Percentiles rank a stretch among this genome's conserved stretches.
Evolutionary conservation across 2,329 filamentous ascomycete species (phyloP).

Genomic region (Geosmithia flava): DNA sequence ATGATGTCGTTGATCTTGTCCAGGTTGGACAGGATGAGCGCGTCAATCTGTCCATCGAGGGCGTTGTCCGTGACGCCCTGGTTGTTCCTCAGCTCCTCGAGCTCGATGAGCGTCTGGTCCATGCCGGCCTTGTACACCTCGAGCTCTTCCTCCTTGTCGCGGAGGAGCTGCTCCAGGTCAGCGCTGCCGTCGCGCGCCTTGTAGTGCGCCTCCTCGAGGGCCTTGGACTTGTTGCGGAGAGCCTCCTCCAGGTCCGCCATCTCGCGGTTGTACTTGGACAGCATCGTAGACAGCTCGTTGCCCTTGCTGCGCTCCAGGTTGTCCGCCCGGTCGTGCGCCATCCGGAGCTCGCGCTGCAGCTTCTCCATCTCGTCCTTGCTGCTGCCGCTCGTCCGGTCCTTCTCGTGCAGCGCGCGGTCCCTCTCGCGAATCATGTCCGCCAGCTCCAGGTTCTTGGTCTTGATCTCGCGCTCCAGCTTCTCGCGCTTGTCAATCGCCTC

Average conservation of each 20-base stretch:
- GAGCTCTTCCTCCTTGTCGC: conserved; percentile 93
- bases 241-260: conserved; percentile 95
- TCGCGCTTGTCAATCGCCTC: conserved; percentile 92
- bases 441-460: conserved; percentile 98
- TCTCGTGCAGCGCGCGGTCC: conserved; percentile 85
- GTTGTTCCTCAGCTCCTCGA: conserved; percentile 74
- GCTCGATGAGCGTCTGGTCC: conserved; percentile 87
- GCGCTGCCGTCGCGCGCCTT: conserved; percentile 70
- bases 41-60: conserved; percentile 83
- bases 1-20: conserved; percentile 96
- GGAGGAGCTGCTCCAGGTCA: conserved; percentile 73
- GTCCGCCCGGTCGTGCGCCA: conserved; percentile 84
- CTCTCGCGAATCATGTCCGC: conserved; percentile 98
- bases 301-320: conserved; percentile 89
- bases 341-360: conserved; percentile 80
- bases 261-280: conserved; percentile 92
- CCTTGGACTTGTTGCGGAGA: conserved; percentile 73
- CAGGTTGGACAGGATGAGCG: conserved; percentile 72
- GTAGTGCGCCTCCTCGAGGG: conserved; percentile 71
- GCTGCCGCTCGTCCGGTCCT: conserved; percentile 72
- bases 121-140: conserved; percentile 97
- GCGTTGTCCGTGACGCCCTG: conserved; percentile 67
- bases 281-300: conserved; percentile 86
- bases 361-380: conserved; percentile 93
- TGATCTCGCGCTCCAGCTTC: conserved; percentile 92